A percentile compares a stretch with the other conserved stretches of the same genome.
Evolutionary conservation across 225 moss, liverwort and hornwort species (phyloP).

Genomic region (Marchantia polymorpha): DNA sequence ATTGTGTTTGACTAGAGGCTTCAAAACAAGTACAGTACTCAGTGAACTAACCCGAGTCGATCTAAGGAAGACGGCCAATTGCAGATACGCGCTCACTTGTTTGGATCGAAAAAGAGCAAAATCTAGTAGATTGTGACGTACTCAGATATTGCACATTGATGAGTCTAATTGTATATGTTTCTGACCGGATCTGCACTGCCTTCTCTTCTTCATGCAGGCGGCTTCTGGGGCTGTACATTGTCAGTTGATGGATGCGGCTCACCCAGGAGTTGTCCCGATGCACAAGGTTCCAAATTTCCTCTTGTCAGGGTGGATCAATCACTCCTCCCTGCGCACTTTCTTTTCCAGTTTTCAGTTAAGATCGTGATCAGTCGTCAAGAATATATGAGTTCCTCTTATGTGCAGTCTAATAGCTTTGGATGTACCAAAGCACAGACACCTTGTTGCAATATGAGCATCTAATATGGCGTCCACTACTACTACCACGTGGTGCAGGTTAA

Average conservation of each 20-base stretch:
- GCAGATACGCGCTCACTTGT: not conserved
- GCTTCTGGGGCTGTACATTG: slow-evolving; percentile 93
- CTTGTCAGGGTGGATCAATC: not conserved
- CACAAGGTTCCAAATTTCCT: slow-evolving; percentile 59
- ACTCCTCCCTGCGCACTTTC: not conserved
- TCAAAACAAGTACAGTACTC: not conserved
- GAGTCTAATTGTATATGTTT: not conserved
- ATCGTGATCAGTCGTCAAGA: too few relatives aligned
- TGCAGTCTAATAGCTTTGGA: not conserved
- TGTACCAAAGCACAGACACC: not conserved
- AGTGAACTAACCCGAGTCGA: not conserved
- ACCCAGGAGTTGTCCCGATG: slow-evolving; percentile 90
- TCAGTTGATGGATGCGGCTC: slow-evolving; percentile 93
- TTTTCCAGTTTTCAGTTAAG: not conserved
- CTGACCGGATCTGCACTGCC: not conserved
- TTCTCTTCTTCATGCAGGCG: slow-evolving; percentile 34
- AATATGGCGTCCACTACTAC: not conserved
- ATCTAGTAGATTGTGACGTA: too few relatives aligned
- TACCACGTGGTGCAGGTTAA: slow-evolving; percentile 43
- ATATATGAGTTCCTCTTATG: not conserved
- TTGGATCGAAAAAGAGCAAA: too few relatives aligned
- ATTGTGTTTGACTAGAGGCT: too few relatives aligned
- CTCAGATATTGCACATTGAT: too few relatives aligned
- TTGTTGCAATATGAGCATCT: not conserved
- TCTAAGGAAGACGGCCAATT: not conserved